Base-by-base conservation (phyloP, 768 basidiomycete species). In the Rossbeevera mucosa region DNA sequence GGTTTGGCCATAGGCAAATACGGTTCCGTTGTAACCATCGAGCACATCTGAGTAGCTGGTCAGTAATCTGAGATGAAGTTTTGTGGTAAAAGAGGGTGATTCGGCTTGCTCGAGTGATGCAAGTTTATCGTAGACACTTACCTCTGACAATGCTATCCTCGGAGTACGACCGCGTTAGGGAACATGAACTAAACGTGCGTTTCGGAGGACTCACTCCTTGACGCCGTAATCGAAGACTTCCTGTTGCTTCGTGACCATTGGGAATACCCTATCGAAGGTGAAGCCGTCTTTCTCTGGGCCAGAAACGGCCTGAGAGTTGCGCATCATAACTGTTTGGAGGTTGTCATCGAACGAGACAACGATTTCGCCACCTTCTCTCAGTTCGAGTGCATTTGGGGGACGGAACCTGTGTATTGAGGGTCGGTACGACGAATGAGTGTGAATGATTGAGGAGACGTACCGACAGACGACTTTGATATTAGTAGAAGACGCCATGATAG, bases 391-490 rank as follows among this genome's bases (percentile, higher is more conserved):
- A 73, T 99, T 99, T 56, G 88, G 81, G 6, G 96, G 96, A 57
- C 96, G 93, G 74, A 98, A 99, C 52, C 95, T 94, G 64, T 21
- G 44, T 29, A 20, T 30, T 21, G 53, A 48, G 25, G 1, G 21
- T 64, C 33, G 53, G 51, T 21, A 44, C 14, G 55, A 55, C 28
- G 51, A 36, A 14, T n/a, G 22, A 7, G 29, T 18, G 16, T 29
- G 50, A 44, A 52, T 47, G 54, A 44, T 33, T n/a, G 54, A 40
- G n/a, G n/a, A 42, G 47, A 73, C 92, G 61, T 62, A 94, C 95
- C 95, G 92, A 80, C 95, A 98, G 59, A 99, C 92, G 66, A 99
- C 96, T 78, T 98, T 95, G 80, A 95, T 94, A 70, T 94, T 94
- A 60, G 85, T 93, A 56, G 76, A 76, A 60, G 85, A 80, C 66